These are phyloP conservation scores for Salix purpurea DNA, from an alignment of 345 rosid species.

Conservation along the genomic window DNA sequence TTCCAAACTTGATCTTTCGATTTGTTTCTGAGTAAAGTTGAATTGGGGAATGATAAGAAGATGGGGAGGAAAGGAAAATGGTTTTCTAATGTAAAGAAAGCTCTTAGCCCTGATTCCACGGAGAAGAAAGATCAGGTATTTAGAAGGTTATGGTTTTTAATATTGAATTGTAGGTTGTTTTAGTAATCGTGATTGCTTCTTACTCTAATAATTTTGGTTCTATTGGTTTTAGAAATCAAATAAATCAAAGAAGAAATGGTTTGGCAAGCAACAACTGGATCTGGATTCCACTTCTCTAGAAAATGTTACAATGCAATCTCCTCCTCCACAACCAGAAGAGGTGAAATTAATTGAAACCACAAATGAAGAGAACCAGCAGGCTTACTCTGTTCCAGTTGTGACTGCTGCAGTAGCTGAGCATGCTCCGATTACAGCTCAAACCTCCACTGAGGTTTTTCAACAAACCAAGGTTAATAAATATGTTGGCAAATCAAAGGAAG, in stretches of 20 bases:
- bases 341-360: constrained; percentile 39
- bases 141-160: neutral
- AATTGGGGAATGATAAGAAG: constrained; percentile 39
- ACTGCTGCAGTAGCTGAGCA: constrained; percentile 50
- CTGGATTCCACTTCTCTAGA: constrained; percentile 29
- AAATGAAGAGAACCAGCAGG: constrained; percentile 37
- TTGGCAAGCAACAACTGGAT: constrained; percentile 41
- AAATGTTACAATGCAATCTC: constrained; percentile 27
- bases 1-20: neutral
- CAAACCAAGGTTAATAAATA: constrained; percentile 26
- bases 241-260: constrained; percentile 59
- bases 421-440: constrained; percentile 23
- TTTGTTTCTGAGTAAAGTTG: constrained; percentile 7
- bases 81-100: constrained; percentile 83
- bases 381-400: constrained; percentile 27
- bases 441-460: constrained; percentile 42
- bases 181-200: neutral
- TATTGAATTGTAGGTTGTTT: constrained; percentile 6
- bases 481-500: constrained; percentile 64
- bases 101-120: constrained; percentile 71
- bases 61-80: constrained; percentile 96
- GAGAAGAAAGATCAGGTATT: constrained; percentile 49
- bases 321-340: constrained; percentile 36
- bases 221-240: constrained; percentile 5
- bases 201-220: neutral